Conservation (phyloP, 257 asterid genomes). For the Datura wrightii region DNA sequence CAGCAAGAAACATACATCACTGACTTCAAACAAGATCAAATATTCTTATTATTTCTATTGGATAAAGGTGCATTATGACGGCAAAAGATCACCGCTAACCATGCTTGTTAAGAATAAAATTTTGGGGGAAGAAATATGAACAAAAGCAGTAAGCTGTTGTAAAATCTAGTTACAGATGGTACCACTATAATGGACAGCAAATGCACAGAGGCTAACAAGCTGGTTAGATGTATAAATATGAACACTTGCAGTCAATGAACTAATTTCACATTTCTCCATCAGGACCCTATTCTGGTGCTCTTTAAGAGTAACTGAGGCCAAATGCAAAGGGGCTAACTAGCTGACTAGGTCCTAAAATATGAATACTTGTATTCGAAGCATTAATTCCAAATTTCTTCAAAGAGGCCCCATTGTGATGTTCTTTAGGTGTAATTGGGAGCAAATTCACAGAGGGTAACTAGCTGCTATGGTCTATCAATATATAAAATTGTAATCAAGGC, state of each 20-base stretch:
- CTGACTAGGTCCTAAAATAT: neutral
- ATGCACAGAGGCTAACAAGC: neutral
- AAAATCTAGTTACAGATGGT: slow-evolving; percentile 11
- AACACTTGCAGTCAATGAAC: neutral
- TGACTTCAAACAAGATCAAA: slow-evolving; percentile 21
- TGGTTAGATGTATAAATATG: neutral
- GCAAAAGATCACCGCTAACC: slow-evolving; percentile 16
- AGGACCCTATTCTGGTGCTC: neutral
- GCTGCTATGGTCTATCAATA: slow-evolving; percentile 9
- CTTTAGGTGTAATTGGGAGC: neutral
- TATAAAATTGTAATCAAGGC: neutral
- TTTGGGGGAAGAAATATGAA: neutral
- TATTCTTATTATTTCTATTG: neutral
- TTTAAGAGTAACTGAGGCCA: slow-evolving; percentile 15
- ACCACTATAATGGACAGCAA: slow-evolving; percentile 6
- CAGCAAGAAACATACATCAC: neutral
- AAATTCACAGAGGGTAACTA: neutral
- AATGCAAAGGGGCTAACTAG: slow-evolving; percentile 13
- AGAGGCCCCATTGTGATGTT: slow-evolving; percentile 5
- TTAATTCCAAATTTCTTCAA: slow-evolving; percentile 1
- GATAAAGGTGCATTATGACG: neutral
- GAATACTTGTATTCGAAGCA: neutral
- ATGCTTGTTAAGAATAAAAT: neutral
- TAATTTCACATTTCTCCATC: slow-evolving; percentile 15
- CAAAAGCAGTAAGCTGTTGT: slow-evolving; percentile 11